Percentiles rank a stretch among this genome's conserved stretches.
Evolutionary conservation across 176 grass and related monocot genomes (phyloP).

Genomic region (Alloteropsis semialata): DNA sequence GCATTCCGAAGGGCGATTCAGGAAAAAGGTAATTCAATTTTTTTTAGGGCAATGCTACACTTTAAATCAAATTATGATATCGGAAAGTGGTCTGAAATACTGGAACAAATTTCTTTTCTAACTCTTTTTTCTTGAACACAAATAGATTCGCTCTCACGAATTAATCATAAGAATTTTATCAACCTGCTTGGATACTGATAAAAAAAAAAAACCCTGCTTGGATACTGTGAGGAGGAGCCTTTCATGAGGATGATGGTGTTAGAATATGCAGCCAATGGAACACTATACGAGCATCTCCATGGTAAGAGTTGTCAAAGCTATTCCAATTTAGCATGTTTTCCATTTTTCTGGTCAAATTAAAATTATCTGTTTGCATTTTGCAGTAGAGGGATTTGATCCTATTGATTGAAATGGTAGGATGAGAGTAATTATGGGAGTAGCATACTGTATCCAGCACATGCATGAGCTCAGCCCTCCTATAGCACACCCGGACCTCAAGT

Average conservation of each 20-base stretch:
- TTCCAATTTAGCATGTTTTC: background rate
- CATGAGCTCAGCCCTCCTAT: constrained; percentile 82
- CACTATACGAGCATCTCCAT: constrained; percentile 92
- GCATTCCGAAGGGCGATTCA: constrained; percentile 69
- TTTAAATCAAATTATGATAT: constrained; percentile 6
- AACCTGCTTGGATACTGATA: too few relatives aligned
- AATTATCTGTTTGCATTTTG: constrained; percentile 28
- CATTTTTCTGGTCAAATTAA: constrained; percentile 20
- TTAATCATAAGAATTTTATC: constrained; percentile 99
- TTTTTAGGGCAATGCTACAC: background rate
- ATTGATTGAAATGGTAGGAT: constrained; percentile 90
- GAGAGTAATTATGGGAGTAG: constrained; percentile 91
- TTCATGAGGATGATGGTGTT: constrained; percentile 99
- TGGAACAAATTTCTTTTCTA: constrained; percentile 19
- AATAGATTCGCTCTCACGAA: constrained; percentile 83
- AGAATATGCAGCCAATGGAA: constrained; percentile 86
- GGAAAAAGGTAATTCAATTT: constrained; percentile 78
- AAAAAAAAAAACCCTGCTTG: too few relatives aligned
- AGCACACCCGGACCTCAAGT: constrained; percentile 65
- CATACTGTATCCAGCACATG: constrained; percentile 86
- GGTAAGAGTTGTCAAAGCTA: constrained; percentile 44
- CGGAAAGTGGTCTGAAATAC: background rate
- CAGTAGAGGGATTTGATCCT: constrained; percentile 92
- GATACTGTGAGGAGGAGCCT: constrained; percentile 90
- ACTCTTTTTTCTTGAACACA: constrained; percentile 36